Conservation (phyloP, 2,329 filamentous ascomycete species). For the Thelonectria discophora region DNA sequence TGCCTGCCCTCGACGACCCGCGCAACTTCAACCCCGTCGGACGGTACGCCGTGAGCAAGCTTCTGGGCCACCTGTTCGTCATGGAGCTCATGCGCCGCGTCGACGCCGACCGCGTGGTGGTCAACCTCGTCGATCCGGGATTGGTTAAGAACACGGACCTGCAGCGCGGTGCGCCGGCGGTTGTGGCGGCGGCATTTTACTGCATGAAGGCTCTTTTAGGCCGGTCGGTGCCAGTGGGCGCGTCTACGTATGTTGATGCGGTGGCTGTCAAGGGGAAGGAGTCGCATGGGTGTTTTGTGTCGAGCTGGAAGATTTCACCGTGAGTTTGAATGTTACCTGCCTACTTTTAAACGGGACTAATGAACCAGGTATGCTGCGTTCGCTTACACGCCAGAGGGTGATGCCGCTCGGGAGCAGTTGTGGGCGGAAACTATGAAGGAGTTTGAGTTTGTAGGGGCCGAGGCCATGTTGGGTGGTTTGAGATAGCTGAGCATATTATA, state of each 20-base stretch:
- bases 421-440: conserved; percentile 26
- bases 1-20: conserved; percentile 8
- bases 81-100: conserved; percentile 7
- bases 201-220: conserved; percentile 17
- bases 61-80: conserved; percentile 19
- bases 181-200: not conserved
- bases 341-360: too few species aligned
- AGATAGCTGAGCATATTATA: too few species aligned
- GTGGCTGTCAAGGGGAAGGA: conserved; percentile 18
- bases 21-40: conserved; percentile 7
- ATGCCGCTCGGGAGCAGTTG: not conserved
- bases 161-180: conserved; percentile 1
- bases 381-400: conserved; percentile 13
- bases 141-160: conserved; percentile 12
- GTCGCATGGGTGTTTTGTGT: conserved; percentile 20
- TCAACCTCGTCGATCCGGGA: conserved; percentile 25
- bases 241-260: conserved; percentile 25
- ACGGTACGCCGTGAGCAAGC: conserved; percentile 21
- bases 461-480: too few species aligned
- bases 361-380: conserved; percentile 12
- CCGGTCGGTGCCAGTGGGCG: conserved; percentile 7
- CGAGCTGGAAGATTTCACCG: conserved; percentile 21
- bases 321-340: conserved; percentile 1
- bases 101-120: conserved; percentile 11
- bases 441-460: conserved; percentile 9